A percentile compares a stretch with the other conserved stretches of the same genome.
phyloP scores from a whole-genome alignment of 306 rosid species.

The Corylus heterophylla region DNA sequence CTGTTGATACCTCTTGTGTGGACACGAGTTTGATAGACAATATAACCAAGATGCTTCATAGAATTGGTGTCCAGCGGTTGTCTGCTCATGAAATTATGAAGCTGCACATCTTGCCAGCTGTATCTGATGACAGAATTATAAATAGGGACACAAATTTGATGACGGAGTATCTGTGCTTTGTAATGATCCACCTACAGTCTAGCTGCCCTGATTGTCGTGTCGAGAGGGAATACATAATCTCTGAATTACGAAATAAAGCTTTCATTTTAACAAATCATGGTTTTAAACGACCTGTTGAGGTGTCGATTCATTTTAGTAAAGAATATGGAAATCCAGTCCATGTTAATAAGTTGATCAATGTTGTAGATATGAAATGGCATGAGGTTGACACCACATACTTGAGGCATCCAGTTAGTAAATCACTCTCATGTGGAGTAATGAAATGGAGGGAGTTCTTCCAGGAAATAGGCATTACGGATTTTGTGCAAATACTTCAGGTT shows the following conservation, averaged over 20 bases:
- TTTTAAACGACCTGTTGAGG: slow-evolving; percentile 63
- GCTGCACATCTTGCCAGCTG: slow-evolving; percentile 74
- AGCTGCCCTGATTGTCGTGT: slow-evolving; percentile 66
- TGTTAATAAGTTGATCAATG: slow-evolving; percentile 57
- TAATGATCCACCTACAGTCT: slow-evolving; percentile 73
- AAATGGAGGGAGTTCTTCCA: slow-evolving; percentile 87
- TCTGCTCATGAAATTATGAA: slow-evolving; percentile 89
- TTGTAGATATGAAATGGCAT: slow-evolving; percentile 64
- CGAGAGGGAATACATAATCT: slow-evolving; percentile 61
- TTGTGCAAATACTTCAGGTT: slow-evolving; percentile 62
- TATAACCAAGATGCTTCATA: slow-evolving; percentile 55
- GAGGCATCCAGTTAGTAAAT: slow-evolving; percentile 63
- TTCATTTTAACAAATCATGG: slow-evolving; percentile 74
- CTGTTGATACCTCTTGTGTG: slow-evolving; percentile 43
- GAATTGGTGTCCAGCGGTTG: slow-evolving; percentile 78
- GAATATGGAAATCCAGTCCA: slow-evolving; percentile 73
- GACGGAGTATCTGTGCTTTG: slow-evolving; percentile 81
- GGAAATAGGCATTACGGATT: slow-evolving; percentile 75
- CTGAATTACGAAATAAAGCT: slow-evolving; percentile 57
- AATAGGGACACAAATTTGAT: slow-evolving; percentile 48
- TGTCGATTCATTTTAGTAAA: slow-evolving; percentile 72
- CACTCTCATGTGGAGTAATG: slow-evolving; percentile 50
- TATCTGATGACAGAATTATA: slow-evolving; percentile 46
- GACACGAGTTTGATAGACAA: slow-evolving; percentile 45
- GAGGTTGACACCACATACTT: slow-evolving; percentile 74